phyloP scores from a whole-genome alignment of 495 filamentous ascomycete genomes.

The Podospora fimiseda region DNA sequence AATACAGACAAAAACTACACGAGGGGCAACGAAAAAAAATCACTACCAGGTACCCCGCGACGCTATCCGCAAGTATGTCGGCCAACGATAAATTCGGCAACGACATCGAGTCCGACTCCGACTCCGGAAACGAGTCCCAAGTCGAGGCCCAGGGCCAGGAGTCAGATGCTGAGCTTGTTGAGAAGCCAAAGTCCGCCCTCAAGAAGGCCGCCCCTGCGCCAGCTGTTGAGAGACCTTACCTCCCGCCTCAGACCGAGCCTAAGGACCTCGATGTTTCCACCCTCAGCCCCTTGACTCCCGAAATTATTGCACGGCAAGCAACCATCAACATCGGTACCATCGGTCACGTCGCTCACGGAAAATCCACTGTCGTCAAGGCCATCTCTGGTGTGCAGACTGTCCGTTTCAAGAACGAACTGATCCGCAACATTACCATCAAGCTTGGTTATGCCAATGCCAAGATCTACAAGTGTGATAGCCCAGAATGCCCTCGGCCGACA shows the following conservation, averaged over 20 bases:
- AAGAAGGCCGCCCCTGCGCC: constrained; percentile 41
- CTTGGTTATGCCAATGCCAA: constrained; percentile 99
- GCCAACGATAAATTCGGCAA: constrained; percentile 45
- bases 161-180: constrained; percentile 34
- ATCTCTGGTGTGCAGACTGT: constrained; percentile 98
- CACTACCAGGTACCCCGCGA: constrained; percentile 24
- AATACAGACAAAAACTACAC: background rate
- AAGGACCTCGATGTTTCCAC: constrained; percentile 69
- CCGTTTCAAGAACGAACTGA: constrained; percentile 98
- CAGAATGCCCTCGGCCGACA: constrained; percentile 81
- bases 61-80: constrained; percentile 31
- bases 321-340: constrained; percentile 99
- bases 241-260: constrained; percentile 89
- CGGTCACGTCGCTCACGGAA: constrained; percentile 97
- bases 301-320: constrained; percentile 94
- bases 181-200: constrained; percentile 40
- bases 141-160: constrained; percentile 28
- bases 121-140: constrained; percentile 41
- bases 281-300: constrained; percentile 80
- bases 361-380: constrained; percentile 97
- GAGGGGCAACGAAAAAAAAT: background rate
- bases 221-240: constrained; percentile 42
- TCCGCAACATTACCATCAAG: constrained; percentile 99
- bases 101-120: constrained; percentile 43
- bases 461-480: constrained; percentile 96